Percentiles rank a stretch among this genome's conserved stretches.
Conservation (phyloP, 768 basidiomycete species). For the Agrocybe praecox region DNA sequence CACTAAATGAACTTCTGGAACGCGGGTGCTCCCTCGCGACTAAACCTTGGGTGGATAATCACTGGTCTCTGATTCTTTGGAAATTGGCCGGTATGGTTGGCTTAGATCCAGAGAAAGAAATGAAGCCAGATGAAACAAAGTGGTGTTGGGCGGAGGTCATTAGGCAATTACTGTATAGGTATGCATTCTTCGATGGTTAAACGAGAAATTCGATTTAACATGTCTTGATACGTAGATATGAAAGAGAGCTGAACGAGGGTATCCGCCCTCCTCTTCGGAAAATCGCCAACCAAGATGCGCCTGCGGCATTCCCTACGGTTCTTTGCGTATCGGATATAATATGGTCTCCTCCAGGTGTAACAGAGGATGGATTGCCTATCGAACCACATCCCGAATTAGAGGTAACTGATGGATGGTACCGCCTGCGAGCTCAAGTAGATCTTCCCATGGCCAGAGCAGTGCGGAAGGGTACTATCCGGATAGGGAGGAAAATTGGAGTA, state of each 20-base stretch:
- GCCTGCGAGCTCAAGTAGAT: constrained; percentile 78
- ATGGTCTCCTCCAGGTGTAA: constrained; percentile 44
- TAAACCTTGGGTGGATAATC: constrained; percentile 86
- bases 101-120: constrained; percentile 66
- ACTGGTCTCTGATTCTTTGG: constrained; percentile 92
- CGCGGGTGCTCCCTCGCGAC: constrained; percentile 71
- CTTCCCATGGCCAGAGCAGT: constrained; percentile 71
- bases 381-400: constrained; percentile 68
- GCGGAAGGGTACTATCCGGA: constrained; percentile 60
- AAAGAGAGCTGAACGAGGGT: constrained; percentile 79
- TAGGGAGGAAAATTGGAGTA: constrained; percentile 85
- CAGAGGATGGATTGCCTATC: constrained; percentile 37
- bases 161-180: constrained; percentile 87
- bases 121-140: constrained; percentile 43
- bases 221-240: constrained; percentile 60
- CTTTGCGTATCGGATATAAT: constrained; percentile 79
- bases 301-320: constrained; percentile 79
- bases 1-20: constrained; percentile 53
- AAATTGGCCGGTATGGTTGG: constrained; percentile 87
- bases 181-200: constrained; percentile 12
- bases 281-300: constrained; percentile 82
- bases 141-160: constrained; percentile 89
- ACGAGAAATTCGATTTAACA: no score
- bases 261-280: constrained; percentile 81
- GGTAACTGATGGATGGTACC: constrained; percentile 98